phyloP scores from a whole-genome alignment of 164 flowering plant species.

The Nymphaea thermarum region DNA sequence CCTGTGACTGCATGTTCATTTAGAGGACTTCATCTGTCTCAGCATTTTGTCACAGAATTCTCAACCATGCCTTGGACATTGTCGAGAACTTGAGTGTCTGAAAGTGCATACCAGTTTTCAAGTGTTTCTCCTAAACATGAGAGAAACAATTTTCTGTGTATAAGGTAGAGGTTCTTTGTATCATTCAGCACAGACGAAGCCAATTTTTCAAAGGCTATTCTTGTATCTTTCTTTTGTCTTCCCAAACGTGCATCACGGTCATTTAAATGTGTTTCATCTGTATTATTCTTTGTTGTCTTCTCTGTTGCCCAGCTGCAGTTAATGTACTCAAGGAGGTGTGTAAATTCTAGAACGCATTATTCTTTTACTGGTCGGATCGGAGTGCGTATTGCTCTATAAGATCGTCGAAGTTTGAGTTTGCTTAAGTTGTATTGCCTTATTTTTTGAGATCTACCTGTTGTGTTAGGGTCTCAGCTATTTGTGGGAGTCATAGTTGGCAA shows the following conservation, averaged over 20 bases:
- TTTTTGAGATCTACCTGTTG: no score
- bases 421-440: no score
- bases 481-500: conserved; percentile 4
- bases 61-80: conserved; percentile 73
- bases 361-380: no score
- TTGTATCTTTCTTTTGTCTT: background rate
- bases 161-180: background rate
- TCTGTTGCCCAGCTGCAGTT: no score
- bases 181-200: background rate
- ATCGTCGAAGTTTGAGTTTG: no score
- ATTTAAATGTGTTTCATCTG: no score
- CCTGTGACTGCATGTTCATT: conserved; percentile 11
- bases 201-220: background rate
- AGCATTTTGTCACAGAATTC: conserved; percentile 53
- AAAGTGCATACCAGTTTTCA: conserved; percentile 33
- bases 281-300: no score
- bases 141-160: conserved; percentile 1
- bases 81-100: conserved; percentile 19
- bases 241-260: background rate
- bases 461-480: no score
- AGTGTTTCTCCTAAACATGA: conserved; percentile 36
- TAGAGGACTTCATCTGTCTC: conserved; percentile 24
- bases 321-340: no score
- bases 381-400: no score
- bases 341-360: no score